Evolutionary conservation across 2,329 filamentous ascomycete genomes (phyloP).

Genomic region (Dryadomyces quercus-mongolicae): DNA sequence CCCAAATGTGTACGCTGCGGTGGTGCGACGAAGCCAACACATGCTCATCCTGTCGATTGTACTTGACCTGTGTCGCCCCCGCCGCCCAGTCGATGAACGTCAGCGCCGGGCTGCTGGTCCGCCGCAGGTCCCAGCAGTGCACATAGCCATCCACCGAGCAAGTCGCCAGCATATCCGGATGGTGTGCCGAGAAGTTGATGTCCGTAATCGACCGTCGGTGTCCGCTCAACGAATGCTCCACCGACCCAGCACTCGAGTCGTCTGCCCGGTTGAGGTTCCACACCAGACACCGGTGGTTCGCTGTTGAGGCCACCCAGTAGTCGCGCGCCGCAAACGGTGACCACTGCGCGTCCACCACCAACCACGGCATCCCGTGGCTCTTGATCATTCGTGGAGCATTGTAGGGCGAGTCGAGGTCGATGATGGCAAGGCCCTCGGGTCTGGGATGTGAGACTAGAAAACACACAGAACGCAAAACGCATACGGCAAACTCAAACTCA

Average conservation of each 20-base stretch:
- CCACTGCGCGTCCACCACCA: constrained; percentile 94
- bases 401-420: constrained; percentile 83
- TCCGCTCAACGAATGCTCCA: constrained; percentile 79
- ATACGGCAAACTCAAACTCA: constrained; percentile 24
- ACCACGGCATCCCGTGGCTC: constrained; percentile 80
- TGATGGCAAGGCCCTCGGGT: constrained; percentile 78
- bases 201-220: constrained; percentile 83
- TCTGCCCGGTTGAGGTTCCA: constrained; percentile 81
- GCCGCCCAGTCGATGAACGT: constrained; percentile 90
- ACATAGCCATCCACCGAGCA: constrained; percentile 90
- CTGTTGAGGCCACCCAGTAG: constrained; percentile 89
- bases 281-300: constrained; percentile 85
- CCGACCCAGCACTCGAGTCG: constrained; percentile 56
- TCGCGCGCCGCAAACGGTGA: constrained; percentile 82
- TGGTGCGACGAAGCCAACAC: constrained; percentile 87
- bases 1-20: constrained; percentile 79
- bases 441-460: constrained; percentile 14
- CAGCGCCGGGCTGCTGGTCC: constrained; percentile 58
- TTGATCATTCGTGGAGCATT: constrained; percentile 71
- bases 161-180: constrained; percentile 79
- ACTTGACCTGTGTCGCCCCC: constrained; percentile 90
- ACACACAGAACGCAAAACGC: too few relatives aligned
- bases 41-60: constrained; percentile 77
- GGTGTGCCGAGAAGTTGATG: constrained; percentile 89
- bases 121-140: constrained; percentile 80